Base-by-base conservation (phyloP, 805 yeast species). In the Blastobotrys attinorum region DNA sequence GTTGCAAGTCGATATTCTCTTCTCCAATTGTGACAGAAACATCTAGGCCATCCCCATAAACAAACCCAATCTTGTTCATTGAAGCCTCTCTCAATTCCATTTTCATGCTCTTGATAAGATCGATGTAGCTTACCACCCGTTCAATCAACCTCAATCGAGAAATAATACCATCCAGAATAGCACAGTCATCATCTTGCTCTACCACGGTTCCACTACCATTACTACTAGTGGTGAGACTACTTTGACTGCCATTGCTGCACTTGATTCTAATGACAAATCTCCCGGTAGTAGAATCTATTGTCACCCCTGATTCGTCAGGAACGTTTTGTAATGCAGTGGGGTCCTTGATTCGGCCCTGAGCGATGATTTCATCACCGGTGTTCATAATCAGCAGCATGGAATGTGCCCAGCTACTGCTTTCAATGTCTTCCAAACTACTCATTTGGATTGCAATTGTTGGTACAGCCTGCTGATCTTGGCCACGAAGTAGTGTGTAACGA, bases 71-170 rank as follows among this genome's bases (percentile, higher is more conserved):
- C 23, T 50, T 42, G 20, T 48, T 49, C 54, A 62, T 54, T 20
- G 63, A 53, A 3, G 61, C 59, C 17, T 56, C 54, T 11, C 40
- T 43, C 21, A 62, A 51, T 13, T 54, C 57, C 21, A 61, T 47
- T 2, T 45, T 34, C 42, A 48, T 45, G n/a, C 55, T 43, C 47
- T 56, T 55, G 37, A 62, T 43, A 22, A 57, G 54, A 27, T 51
- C 52, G 32, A 59, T 47, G 43, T 56, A 60, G 48, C 52, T 50
- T 16, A 62, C 60, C 25, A 61, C 54, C 10, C 59, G 53, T 39
- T 59, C 61, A 18, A 61, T 53, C 38, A 55, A 56, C 8, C 49
- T 39, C 22, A 61, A 46, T 20, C 54, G 50, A 16, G 21, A n/a
- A 7, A 42, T 32, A 2, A 48, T 40, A 6, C 18, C 23, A 21